Conservation (phyloP, 805 yeast genomes). For the Myxozyma nipponensis region DNA sequence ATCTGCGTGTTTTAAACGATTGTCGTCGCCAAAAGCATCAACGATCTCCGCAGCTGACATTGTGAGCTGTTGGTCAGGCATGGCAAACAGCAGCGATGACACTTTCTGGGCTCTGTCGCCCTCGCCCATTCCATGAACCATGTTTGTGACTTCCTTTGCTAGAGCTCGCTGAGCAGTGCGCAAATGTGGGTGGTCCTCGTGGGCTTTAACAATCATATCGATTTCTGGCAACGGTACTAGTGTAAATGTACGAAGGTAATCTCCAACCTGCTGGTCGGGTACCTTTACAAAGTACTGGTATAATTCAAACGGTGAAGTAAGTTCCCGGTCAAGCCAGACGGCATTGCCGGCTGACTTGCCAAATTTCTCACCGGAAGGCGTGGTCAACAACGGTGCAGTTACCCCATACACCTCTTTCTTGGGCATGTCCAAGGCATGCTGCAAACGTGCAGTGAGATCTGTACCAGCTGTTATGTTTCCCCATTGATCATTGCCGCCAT, state of each 20-base stretch:
- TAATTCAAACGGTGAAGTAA: constrained; percentile 75
- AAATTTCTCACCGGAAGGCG: constrained; percentile 86
- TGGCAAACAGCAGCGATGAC: constrained; percentile 64
- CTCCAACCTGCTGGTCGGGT: constrained; percentile 69
- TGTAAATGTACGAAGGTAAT: constrained; percentile 72
- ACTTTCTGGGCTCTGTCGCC: constrained; percentile 65
- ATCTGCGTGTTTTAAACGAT: constrained; percentile 45
- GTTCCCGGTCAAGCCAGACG: constrained; percentile 68
- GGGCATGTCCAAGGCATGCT: constrained; percentile 26
- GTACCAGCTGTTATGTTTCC: constrained; percentile 96
- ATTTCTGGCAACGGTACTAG: constrained; percentile 65
- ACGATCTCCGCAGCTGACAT: constrained; percentile 45
- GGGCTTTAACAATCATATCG: constrained; percentile 49
- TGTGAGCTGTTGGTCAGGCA: constrained; percentile 46
- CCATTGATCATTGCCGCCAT: constrained; percentile 97
- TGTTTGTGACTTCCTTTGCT: constrained; percentile 81
- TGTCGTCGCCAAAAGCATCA: constrained; percentile 55
- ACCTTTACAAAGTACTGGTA: constrained; percentile 78
- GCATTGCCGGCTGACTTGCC: constrained; percentile 98
- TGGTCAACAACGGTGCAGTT: constrained; percentile 85
- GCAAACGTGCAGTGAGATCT: constrained; percentile 69
- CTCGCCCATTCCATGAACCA: constrained; percentile 77
- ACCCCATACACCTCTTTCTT: constrained; percentile 56
- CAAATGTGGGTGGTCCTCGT: constrained; percentile 54
- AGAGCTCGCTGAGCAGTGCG: constrained; percentile 71